These are phyloP conservation scores for Penicillium frequentans DNA, from an alignment of 2,329 filamentous ascomycete species.

Conservation along the genomic window DNA sequence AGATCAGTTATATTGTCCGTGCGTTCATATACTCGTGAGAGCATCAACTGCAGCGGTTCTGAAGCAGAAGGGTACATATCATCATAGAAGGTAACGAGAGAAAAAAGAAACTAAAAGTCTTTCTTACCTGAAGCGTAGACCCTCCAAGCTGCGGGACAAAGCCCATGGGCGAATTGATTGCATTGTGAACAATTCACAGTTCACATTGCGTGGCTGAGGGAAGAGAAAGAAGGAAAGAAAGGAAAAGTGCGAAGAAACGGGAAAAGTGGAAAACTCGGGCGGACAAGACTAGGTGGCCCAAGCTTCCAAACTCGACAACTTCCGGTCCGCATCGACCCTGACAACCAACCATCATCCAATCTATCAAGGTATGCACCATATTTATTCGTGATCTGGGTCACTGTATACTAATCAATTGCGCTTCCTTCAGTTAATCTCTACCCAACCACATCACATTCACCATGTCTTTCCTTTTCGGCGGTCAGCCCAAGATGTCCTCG, in stretches of 20 bases:
- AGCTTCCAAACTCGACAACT: conserved; percentile 26
- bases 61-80: conserved; percentile 42
- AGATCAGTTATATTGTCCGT: conserved; percentile 24
- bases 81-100: conserved; percentile 35
- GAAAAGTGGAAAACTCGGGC: conserved; percentile 18
- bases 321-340: conserved; percentile 9
- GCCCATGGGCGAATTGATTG: conserved; percentile 39
- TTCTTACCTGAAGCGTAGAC: conserved; percentile 36
- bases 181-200: conserved; percentile 31
- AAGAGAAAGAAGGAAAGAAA: conserved; percentile 12
- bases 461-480: conserved; percentile 74
- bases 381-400: not conserved
- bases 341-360: conserved; percentile 10
- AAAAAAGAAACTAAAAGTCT: conserved; percentile 2
- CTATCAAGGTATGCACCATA: not conserved
- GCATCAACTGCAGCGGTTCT: conserved; percentile 72
- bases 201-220: conserved; percentile 25
- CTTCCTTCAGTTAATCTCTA: conserved; percentile 1
- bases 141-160: conserved; percentile 32
- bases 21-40: conserved; percentile 43
- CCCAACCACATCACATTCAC: conserved; percentile 30
- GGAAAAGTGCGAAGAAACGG: conserved; percentile 4
- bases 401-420: not conserved
- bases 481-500: conserved; percentile 80
- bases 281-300: conserved; percentile 24